Percentiles rank a stretch among this genome's conserved stretches.
Conservation (phyloP, 345 rosid genomes). For the Sonneratia alba region DNA sequence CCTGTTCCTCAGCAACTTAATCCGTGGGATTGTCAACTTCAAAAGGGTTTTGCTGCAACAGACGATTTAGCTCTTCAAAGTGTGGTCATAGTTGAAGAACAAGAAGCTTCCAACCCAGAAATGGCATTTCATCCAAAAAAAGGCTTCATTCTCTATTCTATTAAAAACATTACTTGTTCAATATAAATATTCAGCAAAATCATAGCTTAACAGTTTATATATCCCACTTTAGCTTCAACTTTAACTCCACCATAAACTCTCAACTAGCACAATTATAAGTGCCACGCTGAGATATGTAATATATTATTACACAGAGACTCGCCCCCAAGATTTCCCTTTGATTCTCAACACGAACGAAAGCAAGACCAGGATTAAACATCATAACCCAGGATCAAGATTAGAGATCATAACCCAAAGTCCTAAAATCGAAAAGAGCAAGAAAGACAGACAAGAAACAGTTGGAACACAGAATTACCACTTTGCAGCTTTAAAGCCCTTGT, state of each 20-base stretch:
- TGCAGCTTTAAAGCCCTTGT: constrained; percentile 78
- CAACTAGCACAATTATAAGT: not conserved
- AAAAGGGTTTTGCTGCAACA: constrained; percentile 73
- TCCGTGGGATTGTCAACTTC: constrained; percentile 71
- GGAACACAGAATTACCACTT: constrained; percentile 45
- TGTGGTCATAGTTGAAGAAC: not conserved
- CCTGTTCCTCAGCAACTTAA: constrained; percentile 79
- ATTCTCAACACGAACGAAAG: too few species aligned
- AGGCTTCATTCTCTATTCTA: too few species aligned
- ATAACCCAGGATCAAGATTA: not conserved
- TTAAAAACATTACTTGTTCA: not conserved
- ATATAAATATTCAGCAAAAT: not conserved
- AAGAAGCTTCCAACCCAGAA: not conserved
- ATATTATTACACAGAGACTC: not conserved
- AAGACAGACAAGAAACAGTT: not conserved
- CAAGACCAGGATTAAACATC: not conserved
- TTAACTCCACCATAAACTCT: not conserved
- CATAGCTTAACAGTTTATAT: not conserved
- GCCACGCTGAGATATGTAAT: not conserved
- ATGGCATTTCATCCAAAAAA: not conserved
- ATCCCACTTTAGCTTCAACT: not conserved
- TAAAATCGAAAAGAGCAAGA: not conserved
- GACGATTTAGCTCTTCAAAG: not conserved
- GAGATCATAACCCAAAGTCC: not conserved
- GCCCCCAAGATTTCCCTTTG: not conserved